These are phyloP conservation scores for Myotisia sp. DNA, from an alignment of 2,329 filamentous ascomycete genomes.

Conservation along the genomic window DNA sequence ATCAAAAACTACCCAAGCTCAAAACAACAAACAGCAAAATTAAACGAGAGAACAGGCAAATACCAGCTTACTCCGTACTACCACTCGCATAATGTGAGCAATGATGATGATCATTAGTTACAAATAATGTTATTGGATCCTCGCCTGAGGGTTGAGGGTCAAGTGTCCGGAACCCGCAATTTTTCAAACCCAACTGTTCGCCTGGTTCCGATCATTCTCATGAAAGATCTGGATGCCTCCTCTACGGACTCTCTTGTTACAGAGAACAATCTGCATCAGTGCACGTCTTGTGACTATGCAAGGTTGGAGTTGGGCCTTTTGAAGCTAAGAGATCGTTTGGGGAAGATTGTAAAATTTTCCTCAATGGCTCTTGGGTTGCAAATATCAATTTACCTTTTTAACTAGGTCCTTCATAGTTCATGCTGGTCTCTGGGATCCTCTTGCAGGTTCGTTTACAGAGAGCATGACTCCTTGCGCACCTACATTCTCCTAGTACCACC, in stretches of 20 bases:
- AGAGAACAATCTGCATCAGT: not conserved
- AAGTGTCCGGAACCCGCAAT: too few species aligned
- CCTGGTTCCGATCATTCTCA: too few species aligned
- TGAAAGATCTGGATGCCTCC: too few species aligned
- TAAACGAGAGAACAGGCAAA: too few species aligned
- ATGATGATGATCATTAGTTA: too few species aligned
- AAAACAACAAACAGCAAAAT: too few species aligned
- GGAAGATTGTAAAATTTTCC: constrained; percentile 4
- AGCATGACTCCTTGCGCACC: constrained; percentile 35
- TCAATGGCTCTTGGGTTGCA: constrained; percentile 19
- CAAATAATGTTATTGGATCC: too few species aligned
- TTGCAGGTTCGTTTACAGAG: constrained; percentile 21
- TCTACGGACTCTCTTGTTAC: constrained; percentile 4
- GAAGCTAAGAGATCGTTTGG: constrained; percentile 4
- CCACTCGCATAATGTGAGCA: too few species aligned
- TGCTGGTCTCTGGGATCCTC: constrained; percentile 19
- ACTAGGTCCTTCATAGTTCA: constrained; percentile 35
- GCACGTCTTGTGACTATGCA: constrained; percentile 4
- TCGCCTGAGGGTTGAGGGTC: too few species aligned
- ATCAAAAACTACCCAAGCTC: too few species aligned
- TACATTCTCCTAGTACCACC: constrained; percentile 17
- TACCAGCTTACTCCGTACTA: too few species aligned
- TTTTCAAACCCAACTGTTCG: constrained; percentile 2
- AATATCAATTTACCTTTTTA: constrained; percentile 19
- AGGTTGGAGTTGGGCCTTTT: constrained; percentile 2